Percentiles rank a stretch among this genome's conserved stretches.
Evolutionary conservation across 75 land plant genomes (phyloP).

Genomic region (Cryptomeria japonica): DNA sequence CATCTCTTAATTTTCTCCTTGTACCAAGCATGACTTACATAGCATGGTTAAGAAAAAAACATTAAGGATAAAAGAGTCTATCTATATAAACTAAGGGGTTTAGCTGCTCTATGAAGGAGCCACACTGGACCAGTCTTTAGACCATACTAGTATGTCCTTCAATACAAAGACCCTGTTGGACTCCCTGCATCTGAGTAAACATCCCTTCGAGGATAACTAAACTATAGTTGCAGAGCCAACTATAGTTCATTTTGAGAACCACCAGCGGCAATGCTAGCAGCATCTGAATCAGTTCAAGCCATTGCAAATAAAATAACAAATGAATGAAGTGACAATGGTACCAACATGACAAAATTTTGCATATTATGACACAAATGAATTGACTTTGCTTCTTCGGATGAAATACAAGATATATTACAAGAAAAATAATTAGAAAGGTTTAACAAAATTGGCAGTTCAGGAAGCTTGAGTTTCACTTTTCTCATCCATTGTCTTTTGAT

Average conservation of each 20-base stretch:
- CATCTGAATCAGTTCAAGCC: no score
- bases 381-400: neutral
- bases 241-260: no score
- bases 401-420: conserved; percentile 3
- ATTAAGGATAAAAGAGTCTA: neutral
- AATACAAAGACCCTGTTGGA: no score
- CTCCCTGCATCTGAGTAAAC: no score
- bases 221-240: no score
- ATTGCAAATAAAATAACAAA: neutral
- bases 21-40: no score
- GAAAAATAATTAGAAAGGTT: neutral
- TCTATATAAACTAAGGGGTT: no score
- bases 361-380: conserved; percentile 6
- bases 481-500: neutral
- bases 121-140: no score
- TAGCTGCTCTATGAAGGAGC: no score
- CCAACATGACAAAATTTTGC: neutral
- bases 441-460: neutral
- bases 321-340: neutral
- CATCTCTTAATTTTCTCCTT: neutral
- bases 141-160: no score
- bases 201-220: no score
- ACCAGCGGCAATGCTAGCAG: no score
- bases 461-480: neutral
- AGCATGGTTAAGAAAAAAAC: neutral